Percentiles rank a stretch among this genome's conserved stretches.
Evolutionary conservation across 768 basidiomycete genomes (phyloP).

Genomic region (Boletales sp.): DNA sequence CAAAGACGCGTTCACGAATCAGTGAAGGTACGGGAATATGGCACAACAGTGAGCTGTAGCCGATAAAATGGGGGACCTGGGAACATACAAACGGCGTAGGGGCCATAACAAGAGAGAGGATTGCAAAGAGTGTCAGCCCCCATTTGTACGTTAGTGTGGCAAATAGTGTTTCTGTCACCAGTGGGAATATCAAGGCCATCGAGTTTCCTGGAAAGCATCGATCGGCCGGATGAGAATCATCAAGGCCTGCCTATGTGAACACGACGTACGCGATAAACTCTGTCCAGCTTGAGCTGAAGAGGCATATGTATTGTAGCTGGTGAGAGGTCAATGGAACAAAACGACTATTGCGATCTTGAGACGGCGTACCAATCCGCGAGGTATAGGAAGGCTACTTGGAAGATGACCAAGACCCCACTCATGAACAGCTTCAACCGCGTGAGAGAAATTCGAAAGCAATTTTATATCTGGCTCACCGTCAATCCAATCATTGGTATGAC

Average conservation of each 20-base stretch:
- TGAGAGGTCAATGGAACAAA: neutral
- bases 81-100: conserved; percentile 41
- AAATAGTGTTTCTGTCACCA: conserved; percentile 49
- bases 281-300: conserved; percentile 55
- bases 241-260: too few species aligned
- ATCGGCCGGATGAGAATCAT: neutral
- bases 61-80: too few species aligned
- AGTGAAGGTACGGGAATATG: too few species aligned
- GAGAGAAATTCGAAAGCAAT: neutral
- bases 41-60: too few species aligned
- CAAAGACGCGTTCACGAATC: too few species aligned
- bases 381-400: conserved; percentile 45
- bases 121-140: conserved; percentile 42
- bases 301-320: conserved; percentile 44
- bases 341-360: neutral
- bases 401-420: conserved; percentile 38
- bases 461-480: conserved; percentile 10
- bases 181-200: conserved; percentile 43
- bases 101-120: conserved; percentile 41
- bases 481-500: conserved; percentile 35
- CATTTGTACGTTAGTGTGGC: conserved; percentile 45
- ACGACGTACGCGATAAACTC: conserved; percentile 39
- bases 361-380: conserved; percentile 46
- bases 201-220: conserved; percentile 32
- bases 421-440: conserved; percentile 35